Base-by-base conservation (phyloP, 2,329 filamentous ascomycete genomes). In the Claviceps cyperi region DNA sequence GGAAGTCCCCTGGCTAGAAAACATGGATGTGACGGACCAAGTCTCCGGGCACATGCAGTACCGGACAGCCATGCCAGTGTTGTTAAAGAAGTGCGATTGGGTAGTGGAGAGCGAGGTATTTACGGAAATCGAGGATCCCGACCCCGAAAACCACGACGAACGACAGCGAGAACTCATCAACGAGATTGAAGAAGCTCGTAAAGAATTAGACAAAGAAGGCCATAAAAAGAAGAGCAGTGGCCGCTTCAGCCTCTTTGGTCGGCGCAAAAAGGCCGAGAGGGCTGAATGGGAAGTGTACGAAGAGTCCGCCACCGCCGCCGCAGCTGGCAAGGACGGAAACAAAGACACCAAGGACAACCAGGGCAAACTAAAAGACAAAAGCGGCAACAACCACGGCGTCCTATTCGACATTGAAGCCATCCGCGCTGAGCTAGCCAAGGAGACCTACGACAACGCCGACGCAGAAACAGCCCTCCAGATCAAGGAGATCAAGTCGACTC, bases 21-120 rank as follows among this genome's bases (percentile, higher is more conserved):
- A 96, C 60, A 74, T 94, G 55, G 81, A 97, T 62, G 84, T 94
- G 40, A 94, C 90, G 1, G 80, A 89, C 50, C 71, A 84, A 45
- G 91, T 97, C 15, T 80, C 83, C 28, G 91, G 92, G 1, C 92
- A 98, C 63, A 97, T 97, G 91, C 86, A 92, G 48, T 98, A 98
- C 68, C 86, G 92, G 64, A 79, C 80, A 24, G 86, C 89, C 38
- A 97, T 98, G 84, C 92, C 92, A 15, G 80, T 80, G 51, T 74
- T 98, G 17, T 73, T 98, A 48, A 81, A 87, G 54, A 84, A 91
- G 62, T 87, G 90, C 37, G 92, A 90, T 15, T 98, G 90, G 89
- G 70, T 83, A 49, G 86, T 97, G 3, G 83, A 95, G 60, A 90
- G 84, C 55, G 89, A 96, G 58, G 91, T 97, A 63, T 98, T 97